A percentile compares a stretch with the other conserved stretches of the same genome.
phyloP scores from a whole-genome alignment of 768 basidiomycete species.

The Chalciporus sphaerocephalus region DNA sequence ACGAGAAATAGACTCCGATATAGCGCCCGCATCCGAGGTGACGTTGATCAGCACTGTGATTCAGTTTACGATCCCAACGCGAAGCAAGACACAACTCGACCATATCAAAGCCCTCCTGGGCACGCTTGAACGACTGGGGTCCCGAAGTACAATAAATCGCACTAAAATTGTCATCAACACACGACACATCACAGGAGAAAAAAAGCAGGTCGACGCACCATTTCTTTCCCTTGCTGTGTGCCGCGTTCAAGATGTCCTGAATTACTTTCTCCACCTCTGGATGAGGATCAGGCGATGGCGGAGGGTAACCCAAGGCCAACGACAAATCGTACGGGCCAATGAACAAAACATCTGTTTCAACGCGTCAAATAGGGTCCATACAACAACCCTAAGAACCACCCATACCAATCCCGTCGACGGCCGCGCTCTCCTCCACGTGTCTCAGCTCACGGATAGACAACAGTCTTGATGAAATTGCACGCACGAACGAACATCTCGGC shows the following conservation, averaged over 20 bases:
- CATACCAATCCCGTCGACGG: constrained; percentile 61
- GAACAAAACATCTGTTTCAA: constrained; percentile 54
- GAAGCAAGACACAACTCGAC: too few species aligned
- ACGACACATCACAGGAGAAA: too few species aligned
- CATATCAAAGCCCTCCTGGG: constrained; percentile 52
- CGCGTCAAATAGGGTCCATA: too few species aligned
- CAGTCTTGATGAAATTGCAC: too few species aligned
- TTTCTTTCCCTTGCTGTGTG: constrained; percentile 59
- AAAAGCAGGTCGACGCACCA: constrained; percentile 37
- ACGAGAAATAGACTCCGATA: constrained; percentile 34
- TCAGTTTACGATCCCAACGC: too few species aligned
- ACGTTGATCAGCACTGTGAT: too few species aligned
- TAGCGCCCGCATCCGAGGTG: constrained; percentile 40
- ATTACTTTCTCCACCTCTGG: constrained; percentile 60
- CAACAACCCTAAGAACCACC: too few species aligned
- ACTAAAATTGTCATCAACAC: too few species aligned
- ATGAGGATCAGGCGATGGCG: constrained; percentile 61
- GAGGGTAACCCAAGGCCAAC: constrained; percentile 52
- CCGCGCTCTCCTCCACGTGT: constrained; percentile 52
- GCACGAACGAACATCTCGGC: constrained; percentile 52
- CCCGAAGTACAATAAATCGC: constrained; percentile 49
- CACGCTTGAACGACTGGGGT: constrained; percentile 40
- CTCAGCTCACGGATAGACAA: too few species aligned
- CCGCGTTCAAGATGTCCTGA: constrained; percentile 45
- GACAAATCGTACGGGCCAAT: constrained; percentile 71